A percentile compares a stretch with the other conserved stretches of the same genome.
These are phyloP conservation scores for Cystoisospora suis DNA, from an alignment of 169 alveolate genomes.

Conservation along the genomic window DNA sequence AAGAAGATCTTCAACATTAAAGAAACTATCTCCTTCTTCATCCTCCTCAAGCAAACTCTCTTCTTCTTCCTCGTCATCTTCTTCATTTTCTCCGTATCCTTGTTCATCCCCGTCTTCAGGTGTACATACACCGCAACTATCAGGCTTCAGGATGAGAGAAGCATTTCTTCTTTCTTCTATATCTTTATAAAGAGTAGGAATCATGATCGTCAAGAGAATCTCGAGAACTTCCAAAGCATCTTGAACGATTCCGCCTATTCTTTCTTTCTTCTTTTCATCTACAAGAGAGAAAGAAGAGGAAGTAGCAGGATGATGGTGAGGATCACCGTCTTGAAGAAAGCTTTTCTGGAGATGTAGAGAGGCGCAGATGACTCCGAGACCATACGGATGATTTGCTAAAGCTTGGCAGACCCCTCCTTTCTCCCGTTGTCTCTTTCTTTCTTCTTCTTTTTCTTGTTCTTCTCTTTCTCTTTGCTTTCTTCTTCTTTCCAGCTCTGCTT, in stretches of 20 bases:
- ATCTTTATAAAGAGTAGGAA: neutral
- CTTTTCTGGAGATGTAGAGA: neutral
- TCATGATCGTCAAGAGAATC: neutral
- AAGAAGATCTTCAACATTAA: too few species aligned
- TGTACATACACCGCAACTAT: neutral
- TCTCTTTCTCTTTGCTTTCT: neutral
- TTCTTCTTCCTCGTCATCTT: neutral
- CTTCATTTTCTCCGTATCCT: neutral
- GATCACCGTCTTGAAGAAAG: neutral
- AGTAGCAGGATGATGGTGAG: neutral
- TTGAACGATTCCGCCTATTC: neutral
- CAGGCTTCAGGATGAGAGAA: too few species aligned
- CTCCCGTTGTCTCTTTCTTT: neutral
- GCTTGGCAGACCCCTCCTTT: neutral
- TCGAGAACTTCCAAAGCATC: conserved; percentile 15
- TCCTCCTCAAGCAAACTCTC: neutral
- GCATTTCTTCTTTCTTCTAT: too few species aligned
- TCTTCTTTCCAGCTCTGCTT: neutral
- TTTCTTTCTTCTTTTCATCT: neutral
- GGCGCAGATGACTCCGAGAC: conserved; percentile 23
- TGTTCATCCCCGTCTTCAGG: neutral
- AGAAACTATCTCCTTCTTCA: too few species aligned
- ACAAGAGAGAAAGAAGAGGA: neutral
- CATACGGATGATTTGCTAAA: neutral
- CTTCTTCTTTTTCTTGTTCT: neutral